phyloP scores from a whole-genome alignment of 148 eudicot species.

The Chenopodium formosanum region DNA sequence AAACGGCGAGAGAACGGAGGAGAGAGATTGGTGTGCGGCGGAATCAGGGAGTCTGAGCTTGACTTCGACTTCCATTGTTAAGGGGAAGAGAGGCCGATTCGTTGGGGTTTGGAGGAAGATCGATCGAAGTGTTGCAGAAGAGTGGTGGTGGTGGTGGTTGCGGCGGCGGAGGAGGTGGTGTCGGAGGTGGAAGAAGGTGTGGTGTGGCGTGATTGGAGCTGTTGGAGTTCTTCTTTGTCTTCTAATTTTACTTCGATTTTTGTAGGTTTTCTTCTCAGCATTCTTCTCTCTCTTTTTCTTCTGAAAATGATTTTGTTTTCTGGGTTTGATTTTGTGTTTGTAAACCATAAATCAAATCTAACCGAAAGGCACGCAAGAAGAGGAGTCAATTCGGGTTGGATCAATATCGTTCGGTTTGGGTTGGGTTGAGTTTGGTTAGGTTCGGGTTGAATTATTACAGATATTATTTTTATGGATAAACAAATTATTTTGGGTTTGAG shows the following conservation, averaged over 20 bases:
- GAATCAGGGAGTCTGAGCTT: constrained; percentile 62
- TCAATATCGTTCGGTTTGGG: too few species aligned
- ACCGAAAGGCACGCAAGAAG: too few species aligned
- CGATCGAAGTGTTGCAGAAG: constrained; percentile 73
- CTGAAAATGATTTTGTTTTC: background rate
- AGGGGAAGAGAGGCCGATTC: constrained; percentile 56
- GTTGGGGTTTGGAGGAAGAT: constrained; percentile 59
- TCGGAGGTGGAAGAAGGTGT: constrained; percentile 34
- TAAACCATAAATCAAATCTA: too few species aligned
- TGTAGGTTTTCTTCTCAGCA: constrained; percentile 76
- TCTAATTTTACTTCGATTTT: constrained; percentile 70
- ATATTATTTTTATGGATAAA: too few species aligned
- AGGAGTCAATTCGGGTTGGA: too few species aligned
- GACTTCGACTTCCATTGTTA: constrained; percentile 76
- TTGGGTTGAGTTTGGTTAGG: too few species aligned
- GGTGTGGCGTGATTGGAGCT: constrained; percentile 52
- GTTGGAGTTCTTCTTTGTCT: constrained; percentile 81
- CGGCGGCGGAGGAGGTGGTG: constrained; percentile 39
- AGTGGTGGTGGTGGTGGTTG: constrained; percentile 49
- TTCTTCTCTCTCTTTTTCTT: background rate
- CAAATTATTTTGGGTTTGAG: too few species aligned
- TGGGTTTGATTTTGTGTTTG: too few species aligned
- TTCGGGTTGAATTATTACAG: too few species aligned
- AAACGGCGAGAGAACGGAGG: constrained; percentile 52
- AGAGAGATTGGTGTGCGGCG: constrained; percentile 43